Conservation (phyloP, 2,329 filamentous ascomycete genomes). For the Alternaria sp. region DNA sequence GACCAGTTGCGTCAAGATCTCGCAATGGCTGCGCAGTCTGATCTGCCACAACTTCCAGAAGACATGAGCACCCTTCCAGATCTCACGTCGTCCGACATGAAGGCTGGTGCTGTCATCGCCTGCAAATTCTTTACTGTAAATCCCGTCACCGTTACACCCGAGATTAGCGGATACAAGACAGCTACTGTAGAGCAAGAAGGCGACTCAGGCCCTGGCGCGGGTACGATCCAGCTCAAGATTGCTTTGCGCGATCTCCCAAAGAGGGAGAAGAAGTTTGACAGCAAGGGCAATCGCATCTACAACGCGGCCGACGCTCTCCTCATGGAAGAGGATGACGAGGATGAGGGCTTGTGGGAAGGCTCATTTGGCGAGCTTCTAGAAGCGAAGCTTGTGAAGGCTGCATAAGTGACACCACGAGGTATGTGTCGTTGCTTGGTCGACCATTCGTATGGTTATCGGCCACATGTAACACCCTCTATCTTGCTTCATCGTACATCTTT, state of each 20-base stretch:
- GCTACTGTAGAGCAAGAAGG: constrained; percentile 64
- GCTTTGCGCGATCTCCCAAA: constrained; percentile 70
- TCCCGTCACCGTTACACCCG: constrained; percentile 69
- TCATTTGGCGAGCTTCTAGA: constrained; percentile 38
- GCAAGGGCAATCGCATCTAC: constrained; percentile 76
- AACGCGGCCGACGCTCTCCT: constrained; percentile 61
- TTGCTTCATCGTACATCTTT: constrained; percentile 3
- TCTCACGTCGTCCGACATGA: constrained; percentile 58
- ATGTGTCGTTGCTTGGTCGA: background rate
- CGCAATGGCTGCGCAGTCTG: constrained; percentile 55
- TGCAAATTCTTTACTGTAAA: constrained; percentile 69
- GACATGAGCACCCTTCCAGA: constrained; percentile 62
- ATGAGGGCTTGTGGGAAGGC: constrained; percentile 35
- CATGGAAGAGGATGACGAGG: constrained; percentile 35
- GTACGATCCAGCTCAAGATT: constrained; percentile 66
- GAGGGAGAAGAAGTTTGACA: constrained; percentile 67
- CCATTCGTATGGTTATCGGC: background rate
- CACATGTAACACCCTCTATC: background rate
- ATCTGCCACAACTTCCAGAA: constrained; percentile 68
- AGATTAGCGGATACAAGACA: constrained; percentile 67
- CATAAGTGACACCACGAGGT: background rate
- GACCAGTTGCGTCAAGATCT: constrained; percentile 53
- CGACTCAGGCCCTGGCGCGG: constrained; percentile 53
- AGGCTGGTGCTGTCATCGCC: constrained; percentile 68
- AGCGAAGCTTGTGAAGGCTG: constrained; percentile 37